A percentile compares a stretch with the other conserved stretches of the same genome.
Evolutionary conservation across 2,329 filamentous ascomycete species (phyloP).

Genomic region (Colletotrichum sp.): DNA sequence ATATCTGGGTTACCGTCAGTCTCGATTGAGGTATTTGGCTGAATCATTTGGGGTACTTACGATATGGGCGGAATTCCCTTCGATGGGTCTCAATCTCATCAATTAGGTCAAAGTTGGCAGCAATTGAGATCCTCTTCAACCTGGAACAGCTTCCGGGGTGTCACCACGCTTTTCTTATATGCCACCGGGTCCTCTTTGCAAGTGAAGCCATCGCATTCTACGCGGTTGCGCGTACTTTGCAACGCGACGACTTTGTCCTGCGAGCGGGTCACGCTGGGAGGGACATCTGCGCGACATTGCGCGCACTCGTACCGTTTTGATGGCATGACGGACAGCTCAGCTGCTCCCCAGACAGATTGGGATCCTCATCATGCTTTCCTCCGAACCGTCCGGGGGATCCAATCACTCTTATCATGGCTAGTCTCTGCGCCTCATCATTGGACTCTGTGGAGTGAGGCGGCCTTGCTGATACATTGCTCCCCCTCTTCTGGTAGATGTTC

Average conservation of each 20-base stretch:
- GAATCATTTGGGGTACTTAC: not conserved
- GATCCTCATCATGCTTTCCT: not conserved
- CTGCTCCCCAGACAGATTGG: not conserved
- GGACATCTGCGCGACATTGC: slow-evolving; percentile 12
- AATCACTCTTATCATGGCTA: not conserved
- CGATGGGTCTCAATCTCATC: not conserved
- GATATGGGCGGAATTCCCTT: not conserved
- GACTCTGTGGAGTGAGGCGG: not conserved
- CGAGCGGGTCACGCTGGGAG: not conserved
- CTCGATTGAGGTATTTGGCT: not conserved
- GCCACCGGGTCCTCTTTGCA: not conserved
- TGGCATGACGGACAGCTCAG: slow-evolving; percentile 17
- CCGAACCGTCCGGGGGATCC: not conserved
- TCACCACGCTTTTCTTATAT: not conserved
- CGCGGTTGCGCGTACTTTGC: not conserved
- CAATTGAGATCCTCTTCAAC: not conserved
- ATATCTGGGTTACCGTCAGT: not conserved
- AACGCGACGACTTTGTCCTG: not conserved
- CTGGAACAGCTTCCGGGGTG: not conserved
- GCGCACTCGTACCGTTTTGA: not conserved
- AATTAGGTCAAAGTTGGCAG: not conserved
- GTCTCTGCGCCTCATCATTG: not conserved
- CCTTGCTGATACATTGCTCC: not conserved
- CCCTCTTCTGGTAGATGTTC: too few species aligned
- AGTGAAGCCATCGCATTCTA: not conserved